phyloP scores from a whole-genome alignment of 805 yeast genomes.

The Candida patagonica region DNA sequence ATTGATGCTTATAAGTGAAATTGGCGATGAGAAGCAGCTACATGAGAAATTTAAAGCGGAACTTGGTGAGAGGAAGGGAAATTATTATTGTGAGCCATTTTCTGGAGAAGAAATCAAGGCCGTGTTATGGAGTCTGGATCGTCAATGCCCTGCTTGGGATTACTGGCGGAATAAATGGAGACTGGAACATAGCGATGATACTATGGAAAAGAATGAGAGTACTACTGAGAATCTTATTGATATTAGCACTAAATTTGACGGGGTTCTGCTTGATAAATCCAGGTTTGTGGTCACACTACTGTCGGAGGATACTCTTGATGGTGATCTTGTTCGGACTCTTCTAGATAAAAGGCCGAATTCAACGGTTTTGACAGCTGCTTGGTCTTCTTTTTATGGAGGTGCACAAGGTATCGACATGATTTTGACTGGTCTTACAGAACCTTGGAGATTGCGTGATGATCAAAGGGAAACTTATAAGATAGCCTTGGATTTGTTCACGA shows the following conservation, averaged over 20 bases:
- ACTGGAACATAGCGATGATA: background rate
- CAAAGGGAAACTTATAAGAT: constrained; percentile 1
- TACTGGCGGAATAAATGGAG: constrained; percentile 2
- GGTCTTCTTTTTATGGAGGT: background rate
- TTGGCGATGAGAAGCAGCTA: background rate
- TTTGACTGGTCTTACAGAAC: constrained; percentile 1
- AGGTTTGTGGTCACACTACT: background rate
- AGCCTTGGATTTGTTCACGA: constrained; percentile 4
- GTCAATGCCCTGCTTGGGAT: constrained; percentile 1
- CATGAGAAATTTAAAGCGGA: background rate
- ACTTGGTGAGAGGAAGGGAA: background rate
- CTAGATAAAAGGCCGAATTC: background rate
- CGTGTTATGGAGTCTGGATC: constrained; percentile 1
- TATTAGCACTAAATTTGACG: background rate
- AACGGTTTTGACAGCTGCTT: background rate
- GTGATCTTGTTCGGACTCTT: background rate
- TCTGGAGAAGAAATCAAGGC: constrained; percentile 4
- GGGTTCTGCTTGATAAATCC: background rate
- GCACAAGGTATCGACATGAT: background rate
- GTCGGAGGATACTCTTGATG: background rate
- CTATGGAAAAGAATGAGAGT: background rate
- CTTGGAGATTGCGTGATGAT: background rate
- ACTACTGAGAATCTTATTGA: background rate
- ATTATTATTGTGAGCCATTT: background rate
- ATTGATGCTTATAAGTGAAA: constrained; percentile 1